A percentile compares a stretch with the other conserved stretches of the same genome.
Conservation (phyloP, 2,329 filamentous ascomycete genomes). For the Metarhizium rileyi region DNA sequence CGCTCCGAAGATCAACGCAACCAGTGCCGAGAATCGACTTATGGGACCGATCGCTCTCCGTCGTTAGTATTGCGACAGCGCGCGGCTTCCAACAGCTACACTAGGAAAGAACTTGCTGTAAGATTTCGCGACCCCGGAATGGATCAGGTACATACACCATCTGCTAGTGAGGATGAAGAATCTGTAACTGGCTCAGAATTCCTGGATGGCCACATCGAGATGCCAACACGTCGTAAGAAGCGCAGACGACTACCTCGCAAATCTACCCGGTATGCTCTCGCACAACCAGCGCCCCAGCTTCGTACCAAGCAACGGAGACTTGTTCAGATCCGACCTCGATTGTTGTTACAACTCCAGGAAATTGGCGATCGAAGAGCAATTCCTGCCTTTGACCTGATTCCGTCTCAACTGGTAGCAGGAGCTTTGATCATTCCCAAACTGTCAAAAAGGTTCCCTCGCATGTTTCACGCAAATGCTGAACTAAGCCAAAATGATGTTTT, state of each 20-base stretch:
- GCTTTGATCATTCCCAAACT: slow-evolving; percentile 48
- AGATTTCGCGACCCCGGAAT: slow-evolving; percentile 33
- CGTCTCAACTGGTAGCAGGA: slow-evolving; percentile 49
- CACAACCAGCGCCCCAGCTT: slow-evolving; percentile 53
- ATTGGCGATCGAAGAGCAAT: slow-evolving; percentile 52
- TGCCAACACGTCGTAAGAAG: slow-evolving; percentile 26
- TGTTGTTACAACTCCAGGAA: slow-evolving; percentile 63
- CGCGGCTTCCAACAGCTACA: slow-evolving; percentile 29
- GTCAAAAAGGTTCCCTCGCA: slow-evolving; percentile 49
- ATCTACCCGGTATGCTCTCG: slow-evolving; percentile 56
- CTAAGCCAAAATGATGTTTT: slow-evolving; percentile 62
- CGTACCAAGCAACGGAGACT: slow-evolving; percentile 54
- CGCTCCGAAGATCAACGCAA: neutral
- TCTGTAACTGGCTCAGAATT: slow-evolving; percentile 31
- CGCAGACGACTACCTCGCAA: slow-evolving; percentile 39
- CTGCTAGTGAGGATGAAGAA: slow-evolving; percentile 40
- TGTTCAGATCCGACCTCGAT: slow-evolving; percentile 55
- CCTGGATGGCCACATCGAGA: slow-evolving; percentile 36
- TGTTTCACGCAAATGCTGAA: slow-evolving; percentile 53
- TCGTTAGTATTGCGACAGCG: slow-evolving; percentile 13
- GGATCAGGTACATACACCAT: slow-evolving; percentile 15
- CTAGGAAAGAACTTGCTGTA: slow-evolving; percentile 32
- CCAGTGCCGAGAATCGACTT: slow-evolving; percentile 2
- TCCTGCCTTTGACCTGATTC: slow-evolving; percentile 65
- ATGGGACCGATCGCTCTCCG: neutral